Conservation (phyloP, 202 grass and related monocot species). For the Saccharum hybrid region DNA sequence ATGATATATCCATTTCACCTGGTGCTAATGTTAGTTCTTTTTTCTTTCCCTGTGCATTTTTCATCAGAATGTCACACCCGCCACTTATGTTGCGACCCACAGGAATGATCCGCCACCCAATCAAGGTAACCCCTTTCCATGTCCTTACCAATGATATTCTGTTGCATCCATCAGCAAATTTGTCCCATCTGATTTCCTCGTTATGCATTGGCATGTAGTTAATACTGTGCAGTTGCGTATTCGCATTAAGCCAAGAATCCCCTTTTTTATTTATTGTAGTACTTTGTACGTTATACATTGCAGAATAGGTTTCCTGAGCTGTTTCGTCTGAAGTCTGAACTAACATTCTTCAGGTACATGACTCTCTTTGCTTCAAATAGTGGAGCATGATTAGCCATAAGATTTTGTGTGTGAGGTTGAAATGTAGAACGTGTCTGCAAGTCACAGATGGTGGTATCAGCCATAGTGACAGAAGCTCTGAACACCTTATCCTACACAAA, state of each 20-base stretch:
- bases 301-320: background rate
- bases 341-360: background rate
- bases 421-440: constrained; percentile 8
- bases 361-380: constrained; percentile 11
- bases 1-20: background rate
- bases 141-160: background rate
- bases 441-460: background rate
- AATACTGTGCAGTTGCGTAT: background rate
- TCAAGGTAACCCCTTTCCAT: constrained; percentile 62
- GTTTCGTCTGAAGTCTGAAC: background rate
- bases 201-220: background rate
- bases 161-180: constrained; percentile 7
- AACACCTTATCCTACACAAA: constrained; percentile 23
- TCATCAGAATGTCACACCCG: constrained; percentile 66
- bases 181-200: constrained; percentile 9
- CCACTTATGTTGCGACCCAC: constrained; percentile 79
- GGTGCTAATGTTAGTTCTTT: constrained; percentile 20
- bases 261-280: background rate
- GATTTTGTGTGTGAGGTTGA: background rate
- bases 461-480: constrained; percentile 15
- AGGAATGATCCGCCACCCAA: constrained; percentile 71
- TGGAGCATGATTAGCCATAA: background rate
- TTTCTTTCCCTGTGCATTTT: background rate
- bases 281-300: background rate
- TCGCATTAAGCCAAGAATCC: background rate